These are phyloP conservation scores for Chaetomium olivaceum DNA, from an alignment of 2,329 filamentous ascomycete species.

Conservation along the genomic window DNA sequence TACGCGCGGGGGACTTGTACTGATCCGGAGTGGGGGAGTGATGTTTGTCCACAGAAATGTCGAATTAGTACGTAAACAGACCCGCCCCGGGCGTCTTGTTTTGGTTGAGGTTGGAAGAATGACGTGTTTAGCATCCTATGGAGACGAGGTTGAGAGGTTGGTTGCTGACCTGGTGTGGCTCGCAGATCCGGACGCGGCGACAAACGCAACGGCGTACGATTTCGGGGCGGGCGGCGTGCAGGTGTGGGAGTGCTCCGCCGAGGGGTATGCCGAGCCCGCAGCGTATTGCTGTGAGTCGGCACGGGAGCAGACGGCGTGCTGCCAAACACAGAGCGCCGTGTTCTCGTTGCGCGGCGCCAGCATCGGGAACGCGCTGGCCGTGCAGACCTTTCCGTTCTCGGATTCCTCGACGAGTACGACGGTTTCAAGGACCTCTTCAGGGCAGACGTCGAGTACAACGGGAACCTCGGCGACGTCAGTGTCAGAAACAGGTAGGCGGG, in stretches of 20 bases:
- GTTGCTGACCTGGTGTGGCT: too few species aligned
- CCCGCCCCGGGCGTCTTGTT: neutral
- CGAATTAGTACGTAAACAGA: conserved; percentile 16
- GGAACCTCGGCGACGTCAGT: neutral
- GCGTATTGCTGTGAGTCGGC: conserved; percentile 28
- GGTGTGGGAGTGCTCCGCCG: conserved; percentile 25
- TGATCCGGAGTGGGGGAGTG: conserved; percentile 20
- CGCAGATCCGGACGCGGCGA: too few species aligned
- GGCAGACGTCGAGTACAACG: neutral
- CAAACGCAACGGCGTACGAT: conserved; percentile 2
- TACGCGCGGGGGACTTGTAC: conserved; percentile 26
- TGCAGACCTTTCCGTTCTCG: conserved; percentile 15
- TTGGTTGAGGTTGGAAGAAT: neutral
- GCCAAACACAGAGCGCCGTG: conserved; percentile 19
- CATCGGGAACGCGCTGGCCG: conserved; percentile 23
- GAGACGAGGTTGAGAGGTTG: too few species aligned
- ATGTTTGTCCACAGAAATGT: conserved; percentile 51
- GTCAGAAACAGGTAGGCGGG: neutral
- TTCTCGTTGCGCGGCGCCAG: conserved; percentile 23
- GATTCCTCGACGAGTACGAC: neutral
- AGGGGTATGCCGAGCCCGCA: conserved; percentile 22
- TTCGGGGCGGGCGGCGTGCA: conserved; percentile 4
- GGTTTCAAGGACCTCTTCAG: too few species aligned
- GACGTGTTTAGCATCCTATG: neutral
- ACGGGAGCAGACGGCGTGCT: conserved; percentile 25